Evolutionary conservation across 352 stramenopile species (phyloP).

Genomic region (Paralagenidium karlingii): DNA sequence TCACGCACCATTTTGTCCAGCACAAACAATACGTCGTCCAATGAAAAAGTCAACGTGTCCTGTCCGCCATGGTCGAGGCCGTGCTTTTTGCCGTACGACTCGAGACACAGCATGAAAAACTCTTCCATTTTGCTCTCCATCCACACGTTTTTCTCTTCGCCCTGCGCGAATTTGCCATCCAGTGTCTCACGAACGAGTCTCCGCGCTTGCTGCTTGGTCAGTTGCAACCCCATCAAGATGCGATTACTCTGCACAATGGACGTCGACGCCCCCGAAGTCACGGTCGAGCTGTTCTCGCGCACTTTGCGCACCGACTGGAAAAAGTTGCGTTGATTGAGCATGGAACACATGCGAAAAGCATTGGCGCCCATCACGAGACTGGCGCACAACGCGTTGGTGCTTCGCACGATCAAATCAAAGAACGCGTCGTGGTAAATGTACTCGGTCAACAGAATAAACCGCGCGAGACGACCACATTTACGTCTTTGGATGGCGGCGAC

Average conservation of each 20-base stretch:
- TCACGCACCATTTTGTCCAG: constrained; percentile 3
- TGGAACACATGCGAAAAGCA: constrained; percentile 11
- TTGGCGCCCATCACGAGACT: constrained; percentile 30
- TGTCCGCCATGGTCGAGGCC: constrained; percentile 2
- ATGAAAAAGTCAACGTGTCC: constrained; percentile 1
- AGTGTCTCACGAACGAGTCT: constrained; percentile 21
- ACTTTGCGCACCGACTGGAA: too few species aligned
- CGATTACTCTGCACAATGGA: constrained; percentile 1
- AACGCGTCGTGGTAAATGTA: constrained; percentile 42
- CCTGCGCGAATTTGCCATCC: constrained; percentile 22
- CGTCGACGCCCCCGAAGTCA: constrained; percentile 1
- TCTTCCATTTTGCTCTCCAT: constrained; percentile 9
- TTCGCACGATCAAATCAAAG: constrained; percentile 19
- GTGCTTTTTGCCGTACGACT: too few species aligned
- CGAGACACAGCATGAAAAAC: constrained; percentile 6
- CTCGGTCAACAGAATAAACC: constrained; percentile 35
- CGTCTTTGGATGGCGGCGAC: constrained; percentile 46
- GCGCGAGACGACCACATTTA: constrained; percentile 36
- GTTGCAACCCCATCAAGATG: neutral
- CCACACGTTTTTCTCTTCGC: constrained; percentile 7
- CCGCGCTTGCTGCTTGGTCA: constrained; percentile 36
- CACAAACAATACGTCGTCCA: constrained; percentile 7
- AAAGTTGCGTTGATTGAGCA: constrained; percentile 17
- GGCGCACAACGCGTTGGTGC: constrained; percentile 22
- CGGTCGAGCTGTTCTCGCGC: too few species aligned